Evolutionary conservation across 768 basidiomycete genomes (phyloP).

Genomic region (Serendipita sp.): DNA sequence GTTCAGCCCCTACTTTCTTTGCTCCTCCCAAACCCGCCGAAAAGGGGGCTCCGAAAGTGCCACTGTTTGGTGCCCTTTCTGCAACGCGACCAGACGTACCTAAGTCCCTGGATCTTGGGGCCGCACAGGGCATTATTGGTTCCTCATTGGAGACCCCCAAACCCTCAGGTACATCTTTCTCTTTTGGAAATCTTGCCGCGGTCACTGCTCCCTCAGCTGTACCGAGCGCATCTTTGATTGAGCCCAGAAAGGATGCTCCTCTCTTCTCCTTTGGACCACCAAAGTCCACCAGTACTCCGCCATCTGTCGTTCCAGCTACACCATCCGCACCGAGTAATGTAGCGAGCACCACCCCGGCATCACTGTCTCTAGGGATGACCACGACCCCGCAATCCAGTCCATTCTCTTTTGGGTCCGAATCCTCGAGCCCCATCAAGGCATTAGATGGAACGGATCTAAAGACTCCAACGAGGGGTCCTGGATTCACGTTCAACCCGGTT

Average conservation of each 20-base stretch:
- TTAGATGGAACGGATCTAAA: neutral
- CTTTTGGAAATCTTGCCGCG: neutral
- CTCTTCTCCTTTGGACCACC: neutral
- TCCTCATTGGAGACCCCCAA: neutral
- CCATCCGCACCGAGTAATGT: too few relatives aligned
- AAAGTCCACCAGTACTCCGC: neutral
- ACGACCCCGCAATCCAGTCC: neutral
- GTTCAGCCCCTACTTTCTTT: neutral
- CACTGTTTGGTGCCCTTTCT: neutral
- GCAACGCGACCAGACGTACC: neutral
- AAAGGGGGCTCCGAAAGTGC: neutral
- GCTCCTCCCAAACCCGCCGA: neutral
- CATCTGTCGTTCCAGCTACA: neutral
- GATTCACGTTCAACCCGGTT: neutral
- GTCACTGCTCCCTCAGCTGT: neutral
- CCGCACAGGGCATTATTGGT: too few relatives aligned
- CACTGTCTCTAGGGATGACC: neutral
- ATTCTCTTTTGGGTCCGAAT: constrained; percentile 2
- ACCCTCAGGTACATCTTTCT: neutral
- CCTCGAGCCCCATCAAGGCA: neutral
- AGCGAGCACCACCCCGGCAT: neutral
- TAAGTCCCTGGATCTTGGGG: neutral
- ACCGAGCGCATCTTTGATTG: neutral
- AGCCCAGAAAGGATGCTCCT: too few relatives aligned
- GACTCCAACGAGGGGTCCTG: neutral